Percentiles rank a stretch among this genome's conserved stretches.
phyloP scores from a whole-genome alignment of 345 rosid genomes.

The Heritiera fomes region DNA sequence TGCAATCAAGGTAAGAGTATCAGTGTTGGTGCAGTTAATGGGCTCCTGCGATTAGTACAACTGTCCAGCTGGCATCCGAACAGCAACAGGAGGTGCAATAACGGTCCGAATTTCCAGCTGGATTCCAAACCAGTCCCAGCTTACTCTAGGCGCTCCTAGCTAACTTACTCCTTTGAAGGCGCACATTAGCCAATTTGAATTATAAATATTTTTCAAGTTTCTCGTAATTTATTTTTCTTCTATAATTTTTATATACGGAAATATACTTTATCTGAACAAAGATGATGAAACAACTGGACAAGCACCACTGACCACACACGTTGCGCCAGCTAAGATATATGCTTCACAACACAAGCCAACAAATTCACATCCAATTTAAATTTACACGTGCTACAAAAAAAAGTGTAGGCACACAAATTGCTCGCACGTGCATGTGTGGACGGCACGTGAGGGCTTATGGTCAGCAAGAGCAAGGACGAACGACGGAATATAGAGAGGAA shows the following conservation, averaged over 20 bases:
- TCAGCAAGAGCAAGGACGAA: not conserved
- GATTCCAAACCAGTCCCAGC: slow-evolving; percentile 39
- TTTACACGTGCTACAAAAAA: slow-evolving; percentile 26
- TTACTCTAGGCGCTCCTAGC: slow-evolving; percentile 20
- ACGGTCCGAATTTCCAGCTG: slow-evolving; percentile 76
- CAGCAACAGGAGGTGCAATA: slow-evolving; percentile 38
- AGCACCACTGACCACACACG: not conserved
- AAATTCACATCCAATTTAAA: slow-evolving; percentile 38
- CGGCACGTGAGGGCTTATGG: slow-evolving; percentile 18
- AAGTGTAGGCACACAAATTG: too few relatives aligned
- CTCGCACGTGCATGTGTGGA: too few relatives aligned
- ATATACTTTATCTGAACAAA: not conserved
- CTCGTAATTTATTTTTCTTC: not conserved
- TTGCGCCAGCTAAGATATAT: slow-evolving; percentile 20
- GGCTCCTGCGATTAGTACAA: not conserved
- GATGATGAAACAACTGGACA: not conserved
- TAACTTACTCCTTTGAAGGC: slow-evolving; percentile 31
- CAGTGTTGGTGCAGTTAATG: not conserved
- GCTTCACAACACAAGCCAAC: slow-evolving; percentile 23
- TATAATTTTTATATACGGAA: not conserved
- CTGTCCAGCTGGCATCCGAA: slow-evolving; percentile 52
- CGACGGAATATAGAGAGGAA: not conserved
- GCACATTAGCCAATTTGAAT: slow-evolving; percentile 22
- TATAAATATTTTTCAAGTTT: not conserved
- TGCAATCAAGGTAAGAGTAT: not conserved